A percentile compares a stretch with the other conserved stretches of the same genome.
These are phyloP conservation scores for Lodderomyces metapsilosis DNA, from an alignment of 1,139 yeast species.

Conservation along the genomic window DNA sequence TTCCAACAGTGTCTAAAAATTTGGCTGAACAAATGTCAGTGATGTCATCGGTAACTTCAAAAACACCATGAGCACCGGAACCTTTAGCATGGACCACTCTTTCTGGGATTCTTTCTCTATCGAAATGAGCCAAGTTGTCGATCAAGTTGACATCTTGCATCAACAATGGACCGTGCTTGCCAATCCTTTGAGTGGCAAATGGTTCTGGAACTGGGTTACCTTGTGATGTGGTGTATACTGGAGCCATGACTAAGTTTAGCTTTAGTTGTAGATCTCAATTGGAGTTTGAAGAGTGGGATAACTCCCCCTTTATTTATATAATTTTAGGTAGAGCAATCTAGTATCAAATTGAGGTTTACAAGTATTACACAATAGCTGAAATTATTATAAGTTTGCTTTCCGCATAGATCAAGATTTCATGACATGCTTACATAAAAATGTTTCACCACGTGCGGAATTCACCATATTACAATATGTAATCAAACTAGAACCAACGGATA, in stretches of 20 bases:
- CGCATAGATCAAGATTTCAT: too few species aligned
- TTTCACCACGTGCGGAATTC: too few species aligned
- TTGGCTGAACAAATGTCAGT: slow-evolving; percentile 70
- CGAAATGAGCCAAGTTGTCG: slow-evolving; percentile 79
- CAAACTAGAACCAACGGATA: too few species aligned
- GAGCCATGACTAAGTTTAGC: slow-evolving; percentile 27
- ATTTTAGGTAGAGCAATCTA: too few species aligned
- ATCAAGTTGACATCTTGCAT: slow-evolving; percentile 77
- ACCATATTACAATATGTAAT: too few species aligned
- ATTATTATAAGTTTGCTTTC: too few species aligned
- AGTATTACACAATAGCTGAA: too few species aligned
- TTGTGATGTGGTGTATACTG: slow-evolving; percentile 64
- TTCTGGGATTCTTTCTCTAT: slow-evolving; percentile 85
- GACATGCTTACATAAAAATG: too few species aligned
- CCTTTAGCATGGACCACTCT: slow-evolving; percentile 92
- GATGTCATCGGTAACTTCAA: slow-evolving; percentile 81
- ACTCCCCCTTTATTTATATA: too few species aligned
- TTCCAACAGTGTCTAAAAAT: slow-evolving; percentile 70
- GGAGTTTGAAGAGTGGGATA: neutral
- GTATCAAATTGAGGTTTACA: too few species aligned
- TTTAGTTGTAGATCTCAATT: neutral
- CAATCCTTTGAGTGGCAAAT: slow-evolving; percentile 72
- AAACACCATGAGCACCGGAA: slow-evolving; percentile 79
- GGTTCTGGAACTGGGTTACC: slow-evolving; percentile 71
- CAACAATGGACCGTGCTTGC: slow-evolving; percentile 71